phyloP scores from a whole-genome alignment of 2,329 filamentous ascomycete species.

The Scedosporium dehoogii region DNA sequence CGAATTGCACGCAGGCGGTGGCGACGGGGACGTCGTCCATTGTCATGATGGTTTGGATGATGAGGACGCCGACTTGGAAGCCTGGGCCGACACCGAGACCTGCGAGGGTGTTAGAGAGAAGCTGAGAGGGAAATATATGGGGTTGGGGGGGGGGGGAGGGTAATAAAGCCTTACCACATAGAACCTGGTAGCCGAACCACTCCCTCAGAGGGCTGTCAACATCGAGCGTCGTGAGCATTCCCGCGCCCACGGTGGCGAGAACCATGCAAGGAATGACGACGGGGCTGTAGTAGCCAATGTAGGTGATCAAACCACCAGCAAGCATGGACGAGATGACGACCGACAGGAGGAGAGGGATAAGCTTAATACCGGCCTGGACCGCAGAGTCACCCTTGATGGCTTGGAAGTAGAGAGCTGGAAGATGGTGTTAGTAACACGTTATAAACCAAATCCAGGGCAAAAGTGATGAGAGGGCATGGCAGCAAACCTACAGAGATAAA shows the following conservation, averaged over 20 bases:
- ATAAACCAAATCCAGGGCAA: too few relatives aligned
- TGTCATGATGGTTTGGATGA: constrained; percentile 41
- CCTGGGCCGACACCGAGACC: constrained; percentile 37
- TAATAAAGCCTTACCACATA: constrained; percentile 37
- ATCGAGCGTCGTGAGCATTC: constrained; percentile 43
- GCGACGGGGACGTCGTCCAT: constrained; percentile 38
- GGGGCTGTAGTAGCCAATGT: constrained; percentile 29
- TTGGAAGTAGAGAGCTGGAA: constrained; percentile 40
- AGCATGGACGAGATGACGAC: constrained; percentile 37
- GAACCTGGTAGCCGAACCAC: constrained; percentile 51
- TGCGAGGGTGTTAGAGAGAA: background rate
- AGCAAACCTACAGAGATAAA: constrained; percentile 39
- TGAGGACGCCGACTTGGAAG: constrained; percentile 37
- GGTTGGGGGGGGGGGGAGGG: background rate
- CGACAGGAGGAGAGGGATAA: constrained; percentile 42
- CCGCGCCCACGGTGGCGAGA: constrained; percentile 35
- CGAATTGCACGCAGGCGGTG: constrained; percentile 46
- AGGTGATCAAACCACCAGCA: constrained; percentile 30
- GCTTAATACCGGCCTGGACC: constrained; percentile 43
- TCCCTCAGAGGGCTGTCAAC: constrained; percentile 32
- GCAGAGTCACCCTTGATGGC: constrained; percentile 42
- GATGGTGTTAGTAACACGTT: constrained; percentile 11
- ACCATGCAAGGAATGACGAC: constrained; percentile 32
- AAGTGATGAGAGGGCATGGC: background rate
- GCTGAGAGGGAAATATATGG: background rate